These are phyloP conservation scores for Pseudopithomyces maydicus DNA, from an alignment of 2,329 filamentous ascomycete species.

Conservation along the genomic window DNA sequence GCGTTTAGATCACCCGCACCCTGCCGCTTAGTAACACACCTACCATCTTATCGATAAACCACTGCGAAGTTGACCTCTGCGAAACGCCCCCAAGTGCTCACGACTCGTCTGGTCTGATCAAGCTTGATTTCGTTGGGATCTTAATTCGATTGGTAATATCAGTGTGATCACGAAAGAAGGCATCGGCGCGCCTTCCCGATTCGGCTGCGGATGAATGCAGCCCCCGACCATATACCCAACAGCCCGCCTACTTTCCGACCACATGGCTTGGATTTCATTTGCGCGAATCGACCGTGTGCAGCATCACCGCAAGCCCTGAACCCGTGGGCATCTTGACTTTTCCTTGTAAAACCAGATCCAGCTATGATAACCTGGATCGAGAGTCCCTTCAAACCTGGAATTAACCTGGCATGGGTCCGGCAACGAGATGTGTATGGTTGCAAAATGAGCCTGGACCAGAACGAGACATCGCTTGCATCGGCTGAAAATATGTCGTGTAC, in stretches of 20 bases:
- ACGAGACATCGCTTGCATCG: neutral
- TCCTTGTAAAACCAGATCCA: neutral
- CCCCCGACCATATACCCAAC: neutral
- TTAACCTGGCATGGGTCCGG: neutral
- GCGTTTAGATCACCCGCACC: conserved; percentile 2
- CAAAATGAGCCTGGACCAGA: neutral
- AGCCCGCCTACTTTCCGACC: neutral
- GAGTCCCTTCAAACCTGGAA: neutral
- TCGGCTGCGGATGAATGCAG: neutral
- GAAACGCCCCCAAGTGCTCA: neutral
- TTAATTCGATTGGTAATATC: neutral
- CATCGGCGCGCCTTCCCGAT: conserved; percentile 3
- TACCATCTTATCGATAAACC: conserved; percentile 4
- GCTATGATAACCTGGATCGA: conserved; percentile 3
- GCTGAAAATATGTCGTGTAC: neutral
- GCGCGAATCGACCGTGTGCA: neutral
- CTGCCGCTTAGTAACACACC: neutral
- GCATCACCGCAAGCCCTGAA: neutral
- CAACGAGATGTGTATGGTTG: neutral
- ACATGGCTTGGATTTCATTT: neutral
- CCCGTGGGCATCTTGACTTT: too few species aligned
- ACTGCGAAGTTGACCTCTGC: neutral
- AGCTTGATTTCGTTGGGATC: too few species aligned
- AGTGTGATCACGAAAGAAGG: neutral
- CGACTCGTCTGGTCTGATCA: neutral